Evolutionary conservation across 257 asterid genomes (phyloP).

Genomic region (Cynanchum wilfordii): DNA sequence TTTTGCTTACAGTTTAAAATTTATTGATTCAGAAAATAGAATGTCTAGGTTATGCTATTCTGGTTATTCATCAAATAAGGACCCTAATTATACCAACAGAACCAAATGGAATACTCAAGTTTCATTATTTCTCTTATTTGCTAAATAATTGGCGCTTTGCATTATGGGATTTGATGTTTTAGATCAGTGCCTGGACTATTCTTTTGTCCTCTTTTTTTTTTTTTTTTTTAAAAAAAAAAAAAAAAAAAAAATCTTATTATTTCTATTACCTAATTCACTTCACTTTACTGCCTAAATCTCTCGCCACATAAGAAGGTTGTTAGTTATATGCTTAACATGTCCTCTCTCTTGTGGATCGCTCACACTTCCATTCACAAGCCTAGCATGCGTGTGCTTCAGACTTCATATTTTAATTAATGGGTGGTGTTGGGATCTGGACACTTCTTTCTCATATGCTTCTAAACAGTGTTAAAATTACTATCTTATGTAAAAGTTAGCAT

Average conservation of each 20-base stretch:
- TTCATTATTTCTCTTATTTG: not conserved
- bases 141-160: not conserved
- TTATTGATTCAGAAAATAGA: not conserved
- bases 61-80: not conserved
- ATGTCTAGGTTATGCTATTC: not conserved
- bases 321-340: not conserved
- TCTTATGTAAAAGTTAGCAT: not conserved
- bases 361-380: not conserved
- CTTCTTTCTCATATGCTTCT: not conserved
- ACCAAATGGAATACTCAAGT: not conserved
- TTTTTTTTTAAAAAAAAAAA: no score
- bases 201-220: no score
- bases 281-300: not conserved
- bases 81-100: not conserved
- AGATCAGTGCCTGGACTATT: not conserved
- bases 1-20: not conserved
- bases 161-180: not conserved
- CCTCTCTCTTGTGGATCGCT: not conserved
- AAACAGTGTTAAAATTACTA: not conserved
- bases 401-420: not conserved
- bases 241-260: not conserved
- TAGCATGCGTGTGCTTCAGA: not conserved
- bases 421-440: no score
- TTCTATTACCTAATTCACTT: not conserved
- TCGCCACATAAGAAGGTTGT: not conserved